These are phyloP conservation scores for Ophiostoma quercus DNA, from an alignment of 2,329 filamentous ascomycete genomes.

Conservation along the genomic window DNA sequence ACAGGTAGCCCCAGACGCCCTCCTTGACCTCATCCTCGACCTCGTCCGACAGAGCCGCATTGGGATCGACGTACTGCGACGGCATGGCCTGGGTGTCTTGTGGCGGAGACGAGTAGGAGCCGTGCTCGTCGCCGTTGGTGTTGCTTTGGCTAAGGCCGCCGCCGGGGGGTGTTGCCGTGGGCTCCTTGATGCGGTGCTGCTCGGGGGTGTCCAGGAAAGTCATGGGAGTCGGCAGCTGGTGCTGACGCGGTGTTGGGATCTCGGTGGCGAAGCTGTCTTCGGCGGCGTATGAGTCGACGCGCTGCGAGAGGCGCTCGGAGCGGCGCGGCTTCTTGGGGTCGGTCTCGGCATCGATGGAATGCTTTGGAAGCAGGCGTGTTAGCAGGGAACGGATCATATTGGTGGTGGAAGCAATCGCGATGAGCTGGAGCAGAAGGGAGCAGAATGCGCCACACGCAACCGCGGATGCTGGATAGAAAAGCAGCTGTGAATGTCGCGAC, in stretches of 20 bases:
- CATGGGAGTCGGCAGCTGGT: conserved; percentile 73
- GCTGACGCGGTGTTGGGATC: conserved; percentile 26
- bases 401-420: background rate
- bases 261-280: conserved; percentile 21
- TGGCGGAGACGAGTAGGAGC: conserved; percentile 49
- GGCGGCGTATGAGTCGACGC: conserved; percentile 31
- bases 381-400: conserved; percentile 17
- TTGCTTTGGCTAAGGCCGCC: conserved; percentile 48
- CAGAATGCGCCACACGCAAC: background rate
- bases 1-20: conserved; percentile 92
- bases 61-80: conserved; percentile 75
- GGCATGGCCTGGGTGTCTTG: conserved; percentile 65
- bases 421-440: background rate
- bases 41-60: conserved; percentile 68
- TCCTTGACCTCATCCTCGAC: conserved; percentile 77
- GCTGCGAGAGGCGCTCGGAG: conserved; percentile 63
- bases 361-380: conserved; percentile 42
- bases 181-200: conserved; percentile 54
- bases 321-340: conserved; percentile 81
- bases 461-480: background rate
- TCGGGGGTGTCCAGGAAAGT: conserved; percentile 57
- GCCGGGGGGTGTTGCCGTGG: conserved; percentile 64
- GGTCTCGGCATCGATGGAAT: conserved; percentile 55
- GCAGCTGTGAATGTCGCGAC: conserved; percentile 20
- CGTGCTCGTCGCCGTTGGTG: conserved; percentile 33